Base-by-base conservation (phyloP, 306 rosid species). In the Castanospermum australe region DNA sequence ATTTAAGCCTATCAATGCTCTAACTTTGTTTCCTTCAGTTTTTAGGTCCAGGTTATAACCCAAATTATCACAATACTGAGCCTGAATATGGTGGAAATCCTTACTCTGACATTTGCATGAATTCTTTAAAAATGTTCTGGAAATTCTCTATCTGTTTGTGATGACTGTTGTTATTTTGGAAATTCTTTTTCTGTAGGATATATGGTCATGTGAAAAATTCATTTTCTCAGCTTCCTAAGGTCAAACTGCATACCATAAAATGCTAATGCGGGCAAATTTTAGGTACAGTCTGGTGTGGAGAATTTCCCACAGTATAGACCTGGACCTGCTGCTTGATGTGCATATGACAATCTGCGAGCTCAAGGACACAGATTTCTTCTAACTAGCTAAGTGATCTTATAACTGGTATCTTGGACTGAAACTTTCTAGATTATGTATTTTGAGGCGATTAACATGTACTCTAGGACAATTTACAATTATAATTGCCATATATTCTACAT, bases 311-410 rank as follows among this genome's bases (percentile, higher is more conserved):
- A 82, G 44, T 88, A 90, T 85, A 86, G 87, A 41, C 84, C 86
- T 61, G 86, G 82, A 71, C 90, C 91, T 67, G 94, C 82, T 74
- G 59, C 92, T 10, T 88, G 92, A 91, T 87, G 91, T 83, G 87
- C 85, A 39, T 88, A 90, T 57, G 95, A 88, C 73, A 87, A 88
- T 86, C 95, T 86, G 79, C 87, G 91, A 62, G 85, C 91, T 79
- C 92, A 90, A 85, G 95, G 95, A 66, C 92, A 88, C 85, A 83
- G 89, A 89, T 90, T 76, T 64, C 42, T 13, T 55, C 64, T 56
- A 8, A 54, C 77, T 59, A 52, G 30, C 75, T 20, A 73, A 83
- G 81, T 76, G 13, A 65, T 67, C 67, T 67, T 84, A 67, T 72
- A 68, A 73, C 77, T 5, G 89, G 88, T 81, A 81, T 82, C 84